Percentiles rank a stretch among this genome's conserved stretches.
phyloP scores from a whole-genome alignment of 2,329 filamentous ascomycete genomes.

The Colletotrichum sp. region DNA sequence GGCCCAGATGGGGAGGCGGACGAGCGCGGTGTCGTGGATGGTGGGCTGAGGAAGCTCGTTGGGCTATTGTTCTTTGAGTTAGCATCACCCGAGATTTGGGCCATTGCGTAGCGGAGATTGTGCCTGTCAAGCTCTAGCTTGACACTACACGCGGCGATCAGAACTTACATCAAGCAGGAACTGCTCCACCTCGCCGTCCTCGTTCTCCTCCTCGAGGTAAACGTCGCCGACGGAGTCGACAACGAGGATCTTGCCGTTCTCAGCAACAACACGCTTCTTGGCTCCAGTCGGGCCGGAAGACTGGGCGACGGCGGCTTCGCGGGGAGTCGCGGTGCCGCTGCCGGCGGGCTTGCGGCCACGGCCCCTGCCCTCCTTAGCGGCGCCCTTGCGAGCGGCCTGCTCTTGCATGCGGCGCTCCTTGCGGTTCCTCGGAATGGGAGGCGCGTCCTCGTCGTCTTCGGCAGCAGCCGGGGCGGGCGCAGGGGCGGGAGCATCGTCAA shows the following conservation, averaged over 20 bases:
- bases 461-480: slow-evolving; percentile 49
- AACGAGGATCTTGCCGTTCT: slow-evolving; percentile 94
- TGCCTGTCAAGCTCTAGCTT: background rate
- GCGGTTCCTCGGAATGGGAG: slow-evolving; percentile 73
- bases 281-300: slow-evolving; percentile 71
- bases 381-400: slow-evolving; percentile 76
- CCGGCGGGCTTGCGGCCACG: slow-evolving; percentile 36
- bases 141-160: background rate
- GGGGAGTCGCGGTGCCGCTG: slow-evolving; percentile 34
- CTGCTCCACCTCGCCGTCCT: slow-evolving; percentile 83
- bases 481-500: slow-evolving; percentile 54
- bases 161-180: slow-evolving; percentile 86
- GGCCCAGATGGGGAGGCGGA: slow-evolving; percentile 77
- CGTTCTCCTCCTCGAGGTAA: slow-evolving; percentile 90
- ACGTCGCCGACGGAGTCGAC: slow-evolving; percentile 93
- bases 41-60: slow-evolving; percentile 81
- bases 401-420: slow-evolving; percentile 89
- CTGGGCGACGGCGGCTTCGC: slow-evolving; percentile 55
- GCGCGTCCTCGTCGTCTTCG: slow-evolving; percentile 51
- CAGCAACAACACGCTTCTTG: slow-evolving; percentile 86
- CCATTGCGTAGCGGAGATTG: background rate
- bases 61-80: slow-evolving; percentile 53
- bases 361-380: slow-evolving; percentile 42
- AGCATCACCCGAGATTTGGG: slow-evolving; percentile 13
- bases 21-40: slow-evolving; percentile 81